Conservation (phyloP, 2,329 filamentous ascomycete genomes). For the Fusarium camptoceras region DNA sequence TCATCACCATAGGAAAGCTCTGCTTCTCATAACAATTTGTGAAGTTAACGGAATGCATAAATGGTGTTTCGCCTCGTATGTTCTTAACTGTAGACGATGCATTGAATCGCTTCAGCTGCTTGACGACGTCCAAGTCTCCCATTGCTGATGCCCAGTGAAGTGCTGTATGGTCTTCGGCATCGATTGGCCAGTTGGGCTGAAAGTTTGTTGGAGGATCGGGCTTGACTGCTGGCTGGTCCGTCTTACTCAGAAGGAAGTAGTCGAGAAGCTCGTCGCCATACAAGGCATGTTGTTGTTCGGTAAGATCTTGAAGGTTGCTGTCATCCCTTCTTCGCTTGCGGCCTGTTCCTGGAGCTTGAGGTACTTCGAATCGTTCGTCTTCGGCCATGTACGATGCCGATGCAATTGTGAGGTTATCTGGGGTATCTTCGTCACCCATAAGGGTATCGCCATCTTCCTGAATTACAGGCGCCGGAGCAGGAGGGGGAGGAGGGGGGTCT, state of each 20-base stretch:
- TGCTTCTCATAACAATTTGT: conserved; percentile 97
- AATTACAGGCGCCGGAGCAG: conserved; percentile 40
- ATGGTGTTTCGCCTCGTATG: conserved; percentile 82
- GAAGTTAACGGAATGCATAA: conserved; percentile 95
- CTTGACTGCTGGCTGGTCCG: conserved; percentile 76
- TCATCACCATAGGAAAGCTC: conserved; percentile 86
- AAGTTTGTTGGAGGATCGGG: conserved; percentile 88
- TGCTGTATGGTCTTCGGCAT: conserved; percentile 90
- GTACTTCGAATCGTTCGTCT: conserved; percentile 79
- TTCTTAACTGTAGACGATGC: conserved; percentile 80
- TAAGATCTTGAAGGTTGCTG: conserved; percentile 66
- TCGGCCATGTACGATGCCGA: conserved; percentile 89
- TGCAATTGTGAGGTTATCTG: conserved; percentile 84
- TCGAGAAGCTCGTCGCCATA: conserved; percentile 95
- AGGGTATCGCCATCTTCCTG: conserved; percentile 72
- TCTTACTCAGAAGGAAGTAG: conserved; percentile 91
- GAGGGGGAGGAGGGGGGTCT: conserved; percentile 43
- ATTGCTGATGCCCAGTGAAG: conserved; percentile 98
- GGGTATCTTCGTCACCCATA: conserved; percentile 81
- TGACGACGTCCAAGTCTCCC: conserved; percentile 93
- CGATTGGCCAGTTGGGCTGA: conserved; percentile 90
- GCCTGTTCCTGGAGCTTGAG: conserved; percentile 70
- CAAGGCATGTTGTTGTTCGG: conserved; percentile 86
- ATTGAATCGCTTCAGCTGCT: conserved; percentile 83
- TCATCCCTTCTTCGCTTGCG: conserved; percentile 83